Conservation (phyloP, 495 filamentous ascomycete species). For the Talaromyces nanjingensis region DNA sequence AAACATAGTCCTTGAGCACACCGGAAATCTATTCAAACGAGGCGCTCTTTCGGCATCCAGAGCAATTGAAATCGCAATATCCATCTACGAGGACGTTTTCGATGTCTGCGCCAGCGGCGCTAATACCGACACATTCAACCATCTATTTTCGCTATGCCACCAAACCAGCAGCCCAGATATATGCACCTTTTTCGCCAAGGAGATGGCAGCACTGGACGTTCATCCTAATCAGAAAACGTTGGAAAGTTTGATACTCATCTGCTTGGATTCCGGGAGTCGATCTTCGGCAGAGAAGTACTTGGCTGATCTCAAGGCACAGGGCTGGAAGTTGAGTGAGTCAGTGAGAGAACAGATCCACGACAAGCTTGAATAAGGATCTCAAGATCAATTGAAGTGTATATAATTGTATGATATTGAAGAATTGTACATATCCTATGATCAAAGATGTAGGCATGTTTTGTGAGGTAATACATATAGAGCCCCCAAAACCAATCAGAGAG, state of each 20-base stretch:
- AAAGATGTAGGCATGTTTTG: not conserved
- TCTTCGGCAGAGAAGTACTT: slow-evolving; percentile 35
- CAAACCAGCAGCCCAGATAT: slow-evolving; percentile 39
- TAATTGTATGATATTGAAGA: not conserved
- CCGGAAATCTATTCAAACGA: slow-evolving; percentile 19
- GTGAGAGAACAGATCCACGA: slow-evolving; percentile 22
- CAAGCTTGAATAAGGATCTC: not conserved
- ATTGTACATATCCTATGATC: not conserved
- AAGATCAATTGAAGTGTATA: not conserved
- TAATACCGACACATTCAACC: slow-evolving; percentile 57
- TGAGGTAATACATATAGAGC: too few relatives aligned
- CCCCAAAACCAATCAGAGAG: too few relatives aligned
- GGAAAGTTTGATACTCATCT: slow-evolving; percentile 62
- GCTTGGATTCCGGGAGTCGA: slow-evolving; percentile 39
- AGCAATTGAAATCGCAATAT: slow-evolving; percentile 46
- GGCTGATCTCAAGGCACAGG: slow-evolving; percentile 27
- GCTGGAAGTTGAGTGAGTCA: slow-evolving; percentile 16
- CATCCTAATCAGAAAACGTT: slow-evolving; percentile 55
- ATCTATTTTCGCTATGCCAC: slow-evolving; percentile 57
- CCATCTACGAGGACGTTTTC: slow-evolving; percentile 64
- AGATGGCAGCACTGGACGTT: slow-evolving; percentile 63
- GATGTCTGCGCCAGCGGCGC: slow-evolving; percentile 51
- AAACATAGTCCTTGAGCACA: slow-evolving; percentile 25
- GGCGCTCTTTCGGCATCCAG: slow-evolving; percentile 15
- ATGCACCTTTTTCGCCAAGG: slow-evolving; percentile 63